Evolutionary conservation across 345 rosid genomes (phyloP).

Genomic region (Alliaria petiolata): DNA sequence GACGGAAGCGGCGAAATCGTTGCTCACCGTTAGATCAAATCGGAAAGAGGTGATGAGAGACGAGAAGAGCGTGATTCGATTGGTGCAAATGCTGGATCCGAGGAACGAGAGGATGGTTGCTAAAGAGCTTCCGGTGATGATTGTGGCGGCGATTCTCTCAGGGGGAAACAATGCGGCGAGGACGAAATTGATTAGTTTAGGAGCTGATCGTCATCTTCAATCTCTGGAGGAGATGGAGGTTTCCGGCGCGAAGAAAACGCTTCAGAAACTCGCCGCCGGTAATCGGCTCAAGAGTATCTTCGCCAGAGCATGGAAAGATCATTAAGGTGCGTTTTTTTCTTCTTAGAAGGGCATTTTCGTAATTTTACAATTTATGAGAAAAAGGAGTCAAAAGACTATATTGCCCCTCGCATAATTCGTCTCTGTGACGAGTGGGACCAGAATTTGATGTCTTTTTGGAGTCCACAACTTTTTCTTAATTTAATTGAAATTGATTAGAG

Average conservation of each 20-base stretch:
- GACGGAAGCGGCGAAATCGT: slow-evolving; percentile 45
- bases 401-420: background rate
- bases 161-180: slow-evolving; percentile 51
- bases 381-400: background rate
- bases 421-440: background rate
- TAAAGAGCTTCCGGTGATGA: slow-evolving; percentile 61
- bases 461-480: background rate
- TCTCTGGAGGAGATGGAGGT: slow-evolving; percentile 56
- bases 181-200: slow-evolving; percentile 50
- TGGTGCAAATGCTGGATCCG: slow-evolving; percentile 72
- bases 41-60: slow-evolving; percentile 62
- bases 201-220: slow-evolving; percentile 58
- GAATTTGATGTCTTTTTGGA: background rate
- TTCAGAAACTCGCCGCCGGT: slow-evolving; percentile 65
- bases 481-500: background rate
- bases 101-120: slow-evolving; percentile 40
- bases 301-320: slow-evolving; percentile 68
- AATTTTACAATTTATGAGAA: background rate
- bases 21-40: slow-evolving; percentile 55
- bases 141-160: slow-evolving; percentile 42
- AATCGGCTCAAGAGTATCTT: slow-evolving; percentile 58
- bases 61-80: slow-evolving; percentile 63
- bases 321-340: slow-evolving; percentile 19
- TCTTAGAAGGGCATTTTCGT: background rate
- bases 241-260: slow-evolving; percentile 58